A percentile compares a stretch with the other conserved stretches of the same genome.
phyloP scores from a whole-genome alignment of 2,329 filamentous ascomycete genomes.

The Thielaviopsis euricoi region DNA sequence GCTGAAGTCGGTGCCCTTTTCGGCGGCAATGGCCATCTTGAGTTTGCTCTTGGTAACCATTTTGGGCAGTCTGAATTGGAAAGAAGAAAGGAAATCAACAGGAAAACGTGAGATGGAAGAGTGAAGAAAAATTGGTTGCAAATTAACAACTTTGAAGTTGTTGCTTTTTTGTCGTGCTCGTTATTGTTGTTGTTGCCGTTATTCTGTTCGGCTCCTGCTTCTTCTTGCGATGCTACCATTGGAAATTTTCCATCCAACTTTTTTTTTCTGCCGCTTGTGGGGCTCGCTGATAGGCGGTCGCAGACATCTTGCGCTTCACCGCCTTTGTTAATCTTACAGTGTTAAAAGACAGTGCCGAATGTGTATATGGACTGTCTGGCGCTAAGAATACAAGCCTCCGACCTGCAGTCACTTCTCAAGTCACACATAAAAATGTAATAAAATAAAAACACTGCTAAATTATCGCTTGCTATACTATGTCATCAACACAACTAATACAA shows the following conservation, averaged over 20 bases:
- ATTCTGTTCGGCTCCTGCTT: neutral
- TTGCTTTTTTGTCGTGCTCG: too few species aligned
- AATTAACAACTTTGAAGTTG: neutral
- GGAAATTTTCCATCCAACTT: slow-evolving; percentile 9
- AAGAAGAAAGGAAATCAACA: neutral
- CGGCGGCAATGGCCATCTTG: slow-evolving; percentile 35
- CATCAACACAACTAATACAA: too few species aligned
- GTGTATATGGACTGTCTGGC: neutral
- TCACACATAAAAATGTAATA: too few species aligned
- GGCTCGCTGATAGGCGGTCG: neutral
- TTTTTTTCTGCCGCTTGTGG: slow-evolving; percentile 11
- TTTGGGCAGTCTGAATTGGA: neutral
- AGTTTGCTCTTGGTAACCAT: slow-evolving; percentile 33
- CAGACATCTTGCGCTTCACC: slow-evolving; percentile 9
- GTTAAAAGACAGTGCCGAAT: too few species aligned
- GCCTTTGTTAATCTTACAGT: slow-evolving; percentile 1
- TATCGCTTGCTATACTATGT: neutral
- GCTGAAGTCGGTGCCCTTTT: slow-evolving; percentile 37
- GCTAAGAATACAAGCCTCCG: too few species aligned
- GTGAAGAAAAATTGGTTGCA: neutral
- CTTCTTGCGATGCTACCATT: neutral
- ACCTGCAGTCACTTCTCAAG: too few species aligned
- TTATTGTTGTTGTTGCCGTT: neutral
- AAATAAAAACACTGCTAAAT: neutral
- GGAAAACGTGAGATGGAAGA: neutral